These are phyloP conservation scores for Ganoderma lingzhi DNA, from an alignment of 1,284 basidiomycete species.

Conservation along the genomic window DNA sequence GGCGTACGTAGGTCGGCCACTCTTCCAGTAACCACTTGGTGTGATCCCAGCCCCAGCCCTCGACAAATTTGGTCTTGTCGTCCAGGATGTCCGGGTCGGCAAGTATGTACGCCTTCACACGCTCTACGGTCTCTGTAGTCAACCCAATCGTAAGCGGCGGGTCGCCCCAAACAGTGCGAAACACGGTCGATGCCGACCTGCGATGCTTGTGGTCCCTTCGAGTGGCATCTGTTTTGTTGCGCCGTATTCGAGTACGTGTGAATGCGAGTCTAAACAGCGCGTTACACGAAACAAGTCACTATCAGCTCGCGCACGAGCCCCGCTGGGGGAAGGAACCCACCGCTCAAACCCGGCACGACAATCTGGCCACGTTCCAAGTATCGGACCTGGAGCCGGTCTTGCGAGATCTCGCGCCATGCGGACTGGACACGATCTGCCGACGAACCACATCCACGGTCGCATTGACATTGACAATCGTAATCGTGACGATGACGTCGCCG, in stretches of 20 bases:
- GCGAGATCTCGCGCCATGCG: constrained; percentile 20
- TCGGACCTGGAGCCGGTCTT: constrained; percentile 45
- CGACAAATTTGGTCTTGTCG: constrained; percentile 70
- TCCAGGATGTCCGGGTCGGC: constrained; percentile 60
- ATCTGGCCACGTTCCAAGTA: constrained; percentile 63
- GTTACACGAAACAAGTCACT: constrained; percentile 1
- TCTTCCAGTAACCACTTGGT: constrained; percentile 71
- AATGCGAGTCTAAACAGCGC: constrained; percentile 74
- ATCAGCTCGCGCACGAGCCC: not conserved
- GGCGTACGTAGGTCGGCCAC: constrained; percentile 80
- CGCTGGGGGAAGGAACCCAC: constrained; percentile 44
- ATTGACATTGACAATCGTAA: too few relatives aligned
- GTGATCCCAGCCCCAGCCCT: constrained; percentile 94
- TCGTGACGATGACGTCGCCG: too few relatives aligned
- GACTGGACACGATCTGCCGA: constrained; percentile 25
- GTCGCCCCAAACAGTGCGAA: not conserved
- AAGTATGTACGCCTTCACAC: constrained; percentile 73
- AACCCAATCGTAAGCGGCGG: not conserved
- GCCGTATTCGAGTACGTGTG: constrained; percentile 81
- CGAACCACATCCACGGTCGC: too few relatives aligned
- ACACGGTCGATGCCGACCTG: constrained; percentile 49
- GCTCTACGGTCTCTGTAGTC: constrained; percentile 64
- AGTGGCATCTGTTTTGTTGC: constrained; percentile 70
- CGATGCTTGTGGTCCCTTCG: constrained; percentile 65
- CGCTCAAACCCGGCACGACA: constrained; percentile 73